These are phyloP conservation scores for Psilocybe subaeruginosa DNA, from an alignment of 768 basidiomycete species.

Conservation along the genomic window DNA sequence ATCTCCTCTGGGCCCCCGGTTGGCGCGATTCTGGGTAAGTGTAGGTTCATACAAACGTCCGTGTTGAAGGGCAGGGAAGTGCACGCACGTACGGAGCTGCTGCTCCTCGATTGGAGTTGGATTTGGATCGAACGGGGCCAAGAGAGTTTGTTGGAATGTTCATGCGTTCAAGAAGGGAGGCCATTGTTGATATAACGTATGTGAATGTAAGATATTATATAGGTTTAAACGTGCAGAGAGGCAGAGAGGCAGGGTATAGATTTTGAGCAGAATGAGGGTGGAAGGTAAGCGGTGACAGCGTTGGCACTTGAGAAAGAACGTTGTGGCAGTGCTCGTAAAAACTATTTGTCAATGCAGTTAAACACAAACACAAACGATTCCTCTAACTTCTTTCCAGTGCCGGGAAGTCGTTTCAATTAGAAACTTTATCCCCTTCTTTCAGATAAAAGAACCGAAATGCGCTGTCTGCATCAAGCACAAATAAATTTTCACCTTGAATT, in stretches of 20 bases:
- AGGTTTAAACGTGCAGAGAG: background rate
- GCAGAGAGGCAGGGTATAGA: conserved; percentile 3
- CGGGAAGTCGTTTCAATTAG: too few relatives aligned
- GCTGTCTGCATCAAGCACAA: too few relatives aligned
- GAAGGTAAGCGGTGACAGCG: background rate
- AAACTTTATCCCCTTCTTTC: too few relatives aligned
- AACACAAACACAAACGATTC: background rate
- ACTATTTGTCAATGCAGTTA: background rate
- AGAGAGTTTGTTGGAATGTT: conserved; percentile 40
- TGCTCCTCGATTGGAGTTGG: conserved; percentile 35
- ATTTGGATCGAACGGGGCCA: conserved; percentile 54
- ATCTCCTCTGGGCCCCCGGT: conserved; percentile 66
- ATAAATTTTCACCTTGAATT: too few relatives aligned
- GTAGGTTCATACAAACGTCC: conserved; percentile 23
- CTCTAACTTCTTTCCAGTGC: too few relatives aligned
- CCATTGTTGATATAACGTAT: conserved; percentile 35
- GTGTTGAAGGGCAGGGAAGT: conserved; percentile 26
- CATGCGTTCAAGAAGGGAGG: conserved; percentile 65
- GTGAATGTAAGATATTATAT: background rate
- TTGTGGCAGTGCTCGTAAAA: conserved; percentile 8
- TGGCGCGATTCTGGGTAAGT: conserved; percentile 47
- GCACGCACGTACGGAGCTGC: conserved; percentile 59
- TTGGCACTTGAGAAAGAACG: conserved; percentile 7
- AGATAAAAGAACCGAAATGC: too few relatives aligned
- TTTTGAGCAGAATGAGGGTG: background rate